Percentiles rank a stretch among this genome's conserved stretches.
Conservation (phyloP, 768 basidiomycete species). For the Russula sp. region DNA sequence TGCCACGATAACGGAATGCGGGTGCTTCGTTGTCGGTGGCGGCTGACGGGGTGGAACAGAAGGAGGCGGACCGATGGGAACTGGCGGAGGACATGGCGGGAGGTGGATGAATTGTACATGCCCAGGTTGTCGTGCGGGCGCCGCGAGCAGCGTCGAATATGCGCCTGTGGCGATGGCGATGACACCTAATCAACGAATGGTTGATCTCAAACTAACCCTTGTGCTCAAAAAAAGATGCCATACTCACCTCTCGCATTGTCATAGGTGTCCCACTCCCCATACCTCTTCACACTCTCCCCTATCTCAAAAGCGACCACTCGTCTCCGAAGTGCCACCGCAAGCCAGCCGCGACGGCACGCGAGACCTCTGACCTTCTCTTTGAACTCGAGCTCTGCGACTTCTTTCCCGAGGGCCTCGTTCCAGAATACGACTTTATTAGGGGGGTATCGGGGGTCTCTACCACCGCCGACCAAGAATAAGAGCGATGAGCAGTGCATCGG, state of each 20-base stretch:
- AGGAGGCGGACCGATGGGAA: slow-evolving; percentile 50
- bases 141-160: slow-evolving; percentile 74
- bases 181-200: slow-evolving; percentile 47
- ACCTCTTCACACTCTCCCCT: slow-evolving; percentile 53
- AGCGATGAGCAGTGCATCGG: slow-evolving; percentile 80
- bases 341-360: slow-evolving; percentile 76
- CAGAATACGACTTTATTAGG: slow-evolving; percentile 89
- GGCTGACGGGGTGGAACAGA: slow-evolving; percentile 49
- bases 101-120: slow-evolving; percentile 86
- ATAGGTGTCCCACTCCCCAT: slow-evolving; percentile 79
- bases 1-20: slow-evolving; percentile 77
- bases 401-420: slow-evolving; percentile 71
- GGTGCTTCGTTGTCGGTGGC: slow-evolving; percentile 51
- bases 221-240: background rate
- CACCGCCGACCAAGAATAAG: slow-evolving; percentile 82
- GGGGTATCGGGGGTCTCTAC: slow-evolving; percentile 81
- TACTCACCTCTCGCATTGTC: slow-evolving; percentile 75
- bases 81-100: slow-evolving; percentile 66
- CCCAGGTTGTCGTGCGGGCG: slow-evolving; percentile 80
- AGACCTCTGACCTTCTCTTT: slow-evolving; percentile 76
- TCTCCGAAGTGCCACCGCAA: slow-evolving; percentile 72
- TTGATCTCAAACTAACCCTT: background rate
- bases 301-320: slow-evolving; percentile 77
- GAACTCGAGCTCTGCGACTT: slow-evolving; percentile 88
- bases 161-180: slow-evolving; percentile 74